Percentiles rank a stretch among this genome's conserved stretches.
Evolutionary conservation across 1,139 yeast genomes (phyloP).

Genomic region (Yamadazyma spencermartinsiae): DNA sequence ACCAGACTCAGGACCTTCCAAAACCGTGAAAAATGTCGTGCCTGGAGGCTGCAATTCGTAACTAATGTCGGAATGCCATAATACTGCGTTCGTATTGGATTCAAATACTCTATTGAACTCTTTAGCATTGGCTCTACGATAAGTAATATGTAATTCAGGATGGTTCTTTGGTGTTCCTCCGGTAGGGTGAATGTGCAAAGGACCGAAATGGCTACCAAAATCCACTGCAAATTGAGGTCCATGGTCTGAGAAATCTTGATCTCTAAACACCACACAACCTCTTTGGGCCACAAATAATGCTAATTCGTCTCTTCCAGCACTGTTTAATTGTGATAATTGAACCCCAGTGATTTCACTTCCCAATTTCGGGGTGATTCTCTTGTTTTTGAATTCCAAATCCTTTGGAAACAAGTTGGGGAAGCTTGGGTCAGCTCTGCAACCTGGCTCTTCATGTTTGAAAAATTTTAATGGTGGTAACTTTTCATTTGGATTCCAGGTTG

Average conservation of each 20-base stretch:
- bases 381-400: slow-evolving; percentile 23
- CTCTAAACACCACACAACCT: slow-evolving; percentile 65
- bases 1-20: slow-evolving; percentile 63
- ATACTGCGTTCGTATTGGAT: slow-evolving; percentile 31
- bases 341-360: slow-evolving; percentile 63
- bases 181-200: slow-evolving; percentile 72
- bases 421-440: slow-evolving; percentile 52
- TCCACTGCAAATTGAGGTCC: slow-evolving; percentile 54
- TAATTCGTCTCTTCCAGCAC: slow-evolving; percentile 57
- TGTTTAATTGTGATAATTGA: slow-evolving; percentile 51
- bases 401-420: slow-evolving; percentile 49
- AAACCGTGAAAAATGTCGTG: slow-evolving; percentile 56
- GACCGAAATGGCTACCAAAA: slow-evolving; percentile 63
- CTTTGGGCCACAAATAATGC: slow-evolving; percentile 62
- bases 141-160: slow-evolving; percentile 62
- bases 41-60: slow-evolving; percentile 71
- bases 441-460: slow-evolving; percentile 53
- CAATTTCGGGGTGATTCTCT: slow-evolving; percentile 56
- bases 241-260: slow-evolving; percentile 57
- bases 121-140: slow-evolving; percentile 48
- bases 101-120: slow-evolving; percentile 32
- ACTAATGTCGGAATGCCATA: slow-evolving; percentile 70
- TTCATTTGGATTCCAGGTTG: slow-evolving; percentile 52
- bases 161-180: slow-evolving; percentile 61
- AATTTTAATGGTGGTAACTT: slow-evolving; percentile 45